These are phyloP conservation scores for Phoenix dactylifera DNA, from an alignment of 176 grass and related monocot genomes.

Conservation along the genomic window DNA sequence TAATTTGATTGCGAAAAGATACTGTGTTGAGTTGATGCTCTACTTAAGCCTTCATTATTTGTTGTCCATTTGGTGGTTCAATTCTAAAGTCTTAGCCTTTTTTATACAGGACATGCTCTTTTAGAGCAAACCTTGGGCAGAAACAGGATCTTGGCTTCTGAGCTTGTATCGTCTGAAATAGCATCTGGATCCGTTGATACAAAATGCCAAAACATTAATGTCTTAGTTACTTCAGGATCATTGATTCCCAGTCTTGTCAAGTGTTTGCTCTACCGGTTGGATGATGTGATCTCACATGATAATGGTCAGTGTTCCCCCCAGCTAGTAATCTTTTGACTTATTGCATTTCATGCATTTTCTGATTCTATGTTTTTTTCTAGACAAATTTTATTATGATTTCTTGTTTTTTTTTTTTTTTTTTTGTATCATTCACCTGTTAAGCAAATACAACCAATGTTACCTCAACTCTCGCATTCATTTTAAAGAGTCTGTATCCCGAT, in stretches of 20 bases:
- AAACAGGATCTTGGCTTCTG: conserved; percentile 7
- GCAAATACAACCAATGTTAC: no score
- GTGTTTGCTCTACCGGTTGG: conserved; percentile 78
- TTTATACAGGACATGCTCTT: conserved; percentile 47
- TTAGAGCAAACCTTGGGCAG: conserved; percentile 51
- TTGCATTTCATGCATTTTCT: background rate
- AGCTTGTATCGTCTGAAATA: conserved; percentile 1
- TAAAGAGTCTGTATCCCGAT: no score
- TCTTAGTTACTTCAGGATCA: conserved; percentile 89
- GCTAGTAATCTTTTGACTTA: background rate
- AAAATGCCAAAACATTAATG: conserved; percentile 33
- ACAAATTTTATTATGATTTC: no score
- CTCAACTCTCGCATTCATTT: no score
- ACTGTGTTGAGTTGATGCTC: no score
- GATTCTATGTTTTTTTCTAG: no score
- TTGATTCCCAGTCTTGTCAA: conserved; percentile 94
- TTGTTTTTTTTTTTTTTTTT: no score
- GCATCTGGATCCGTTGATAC: background rate
- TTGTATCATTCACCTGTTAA: no score
- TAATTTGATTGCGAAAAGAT: no score
- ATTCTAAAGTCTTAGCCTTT: background rate
- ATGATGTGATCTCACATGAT: conserved; percentile 68
- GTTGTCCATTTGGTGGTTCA: background rate
- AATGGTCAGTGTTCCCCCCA: conserved; percentile 43
- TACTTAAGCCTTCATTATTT: background rate